These are phyloP conservation scores for Chaetomiaceae sp. DNA, from an alignment of 2,329 filamentous ascomycete species.

Conservation along the genomic window DNA sequence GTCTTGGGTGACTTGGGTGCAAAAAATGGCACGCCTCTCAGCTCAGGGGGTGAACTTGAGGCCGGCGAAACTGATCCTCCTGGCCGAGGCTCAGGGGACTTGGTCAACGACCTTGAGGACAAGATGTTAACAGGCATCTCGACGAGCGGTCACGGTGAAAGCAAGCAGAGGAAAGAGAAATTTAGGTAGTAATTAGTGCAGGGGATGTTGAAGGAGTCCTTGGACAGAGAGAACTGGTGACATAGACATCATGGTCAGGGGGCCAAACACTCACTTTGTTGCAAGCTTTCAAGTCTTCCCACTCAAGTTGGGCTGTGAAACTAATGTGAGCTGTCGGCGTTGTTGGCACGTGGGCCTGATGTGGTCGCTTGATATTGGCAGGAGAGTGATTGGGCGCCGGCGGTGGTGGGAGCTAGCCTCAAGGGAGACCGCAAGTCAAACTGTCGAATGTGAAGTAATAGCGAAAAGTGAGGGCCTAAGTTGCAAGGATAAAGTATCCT, in stretches of 20 bases:
- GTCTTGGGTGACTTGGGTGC: neutral
- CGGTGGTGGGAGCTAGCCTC: neutral
- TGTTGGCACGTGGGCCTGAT: neutral
- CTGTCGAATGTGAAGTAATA: neutral
- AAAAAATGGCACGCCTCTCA: conserved; percentile 4
- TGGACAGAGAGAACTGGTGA: neutral
- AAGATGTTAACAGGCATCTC: conserved; percentile 9
- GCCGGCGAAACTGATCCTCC: neutral
- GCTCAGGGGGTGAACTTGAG: neutral
- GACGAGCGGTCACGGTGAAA: too few relatives aligned
- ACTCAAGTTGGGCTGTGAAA: conserved; percentile 1
- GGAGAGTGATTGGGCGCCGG: neutral
- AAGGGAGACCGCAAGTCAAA: neutral
- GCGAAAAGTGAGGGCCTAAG: too few relatives aligned
- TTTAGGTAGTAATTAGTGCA: too few relatives aligned
- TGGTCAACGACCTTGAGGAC: conserved; percentile 1
- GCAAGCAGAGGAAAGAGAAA: too few relatives aligned
- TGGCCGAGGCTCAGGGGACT: neutral
- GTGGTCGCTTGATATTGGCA: neutral
- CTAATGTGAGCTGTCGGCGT: neutral
- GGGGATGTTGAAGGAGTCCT: too few relatives aligned
- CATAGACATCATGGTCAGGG: neutral
- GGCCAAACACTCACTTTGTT: neutral
- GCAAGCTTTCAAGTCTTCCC: neutral
- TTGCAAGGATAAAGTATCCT: too few relatives aligned